Base-by-base conservation (phyloP, 2,329 filamentous ascomycete genomes). In the Colletotrichum sublineola region DNA sequence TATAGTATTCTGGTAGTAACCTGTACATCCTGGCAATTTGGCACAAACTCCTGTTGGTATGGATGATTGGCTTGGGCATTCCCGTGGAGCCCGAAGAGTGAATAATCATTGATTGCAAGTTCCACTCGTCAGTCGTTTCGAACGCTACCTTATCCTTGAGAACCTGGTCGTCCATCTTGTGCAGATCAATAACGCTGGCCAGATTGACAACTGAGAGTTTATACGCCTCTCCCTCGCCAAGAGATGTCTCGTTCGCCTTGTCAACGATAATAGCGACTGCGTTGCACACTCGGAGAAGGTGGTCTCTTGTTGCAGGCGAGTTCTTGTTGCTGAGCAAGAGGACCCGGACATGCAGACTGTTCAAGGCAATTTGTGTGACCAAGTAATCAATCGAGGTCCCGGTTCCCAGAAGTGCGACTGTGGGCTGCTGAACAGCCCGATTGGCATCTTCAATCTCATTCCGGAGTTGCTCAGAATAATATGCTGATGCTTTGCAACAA, bases 281-380 rank as follows among this genome's bases (percentile, higher is more conserved):
- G 11, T 63, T 50, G 57, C 68, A 71, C 0, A 52, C 64, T 6
- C n/a, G 33, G 4, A 71, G 68, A 2, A 71, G 42, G n/a, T 68
- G 65, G 2, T 62, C 11, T 14, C 63, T 62, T 5, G 64, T 71
- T 11, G 33, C 57, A 3, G 57, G 11, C 1, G 68, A 58, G n/a
- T 71, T 71, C 57, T 68, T 71, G 57, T 71, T 68, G 24, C 68
- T 71, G 24, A 71, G 64, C 1, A 71, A 33, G 9, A 71, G 65
- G 5, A 44, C 18, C 7, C 64, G 56, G 2, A 68, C 1, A n/a
- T 20, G 68, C 6, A 71, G 50, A 9, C 50, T 24, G 24, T 71
- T 71, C 15, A 71, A 1, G 2, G 68, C 64, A 3, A 71, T 52
- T n/a, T 71, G 68, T 2, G 68, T 46, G 3, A 71, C 63, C 7